These are phyloP conservation scores for Purpureocillium takamizusanense DNA, from an alignment of 2,329 filamentous ascomycete genomes.

Conservation along the genomic window DNA sequence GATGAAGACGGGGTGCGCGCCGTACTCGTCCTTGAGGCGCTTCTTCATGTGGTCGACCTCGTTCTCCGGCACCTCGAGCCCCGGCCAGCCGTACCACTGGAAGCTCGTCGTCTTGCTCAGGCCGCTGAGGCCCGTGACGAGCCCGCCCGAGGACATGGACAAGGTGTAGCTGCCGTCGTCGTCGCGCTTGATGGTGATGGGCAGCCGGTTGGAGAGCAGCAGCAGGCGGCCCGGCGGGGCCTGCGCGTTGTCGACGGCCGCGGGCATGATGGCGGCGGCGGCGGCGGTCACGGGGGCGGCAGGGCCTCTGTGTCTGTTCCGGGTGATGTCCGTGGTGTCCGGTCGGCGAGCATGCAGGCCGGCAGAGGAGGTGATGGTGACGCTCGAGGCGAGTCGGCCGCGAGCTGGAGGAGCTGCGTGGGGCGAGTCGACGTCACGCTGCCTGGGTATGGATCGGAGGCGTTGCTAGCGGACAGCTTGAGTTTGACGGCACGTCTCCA, in stretches of 20 bases:
- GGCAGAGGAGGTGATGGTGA: neutral
- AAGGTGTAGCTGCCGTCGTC: conserved; percentile 89
- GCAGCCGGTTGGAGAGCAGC: conserved; percentile 87
- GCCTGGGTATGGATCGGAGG: too few species aligned
- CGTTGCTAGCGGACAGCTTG: too few species aligned
- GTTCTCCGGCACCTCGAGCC: conserved; percentile 78
- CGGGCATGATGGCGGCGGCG: conserved; percentile 18
- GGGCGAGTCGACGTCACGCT: too few species aligned
- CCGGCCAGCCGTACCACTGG: conserved; percentile 98
- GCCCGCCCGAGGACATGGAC: conserved; percentile 91
- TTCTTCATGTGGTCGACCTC: conserved; percentile 68
- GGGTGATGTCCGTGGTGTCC: too few species aligned
- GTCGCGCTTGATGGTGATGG: conserved; percentile 91
- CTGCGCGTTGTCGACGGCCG: conserved; percentile 21
- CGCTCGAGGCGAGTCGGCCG: too few species aligned
- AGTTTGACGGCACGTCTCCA: too few species aligned
- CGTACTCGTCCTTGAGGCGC: conserved; percentile 77
- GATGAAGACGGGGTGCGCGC: conserved; percentile 85
- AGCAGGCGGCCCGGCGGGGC: conserved; percentile 50
- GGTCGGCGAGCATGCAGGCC: too few species aligned
- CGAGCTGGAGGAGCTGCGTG: too few species aligned
- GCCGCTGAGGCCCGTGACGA: conserved; percentile 88
- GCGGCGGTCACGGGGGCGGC: neutral
- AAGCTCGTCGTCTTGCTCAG: conserved; percentile 88
- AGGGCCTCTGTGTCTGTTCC: too few species aligned